phyloP scores from a whole-genome alignment of 345 rosid genomes.

The Eucalyptus caleyi region DNA sequence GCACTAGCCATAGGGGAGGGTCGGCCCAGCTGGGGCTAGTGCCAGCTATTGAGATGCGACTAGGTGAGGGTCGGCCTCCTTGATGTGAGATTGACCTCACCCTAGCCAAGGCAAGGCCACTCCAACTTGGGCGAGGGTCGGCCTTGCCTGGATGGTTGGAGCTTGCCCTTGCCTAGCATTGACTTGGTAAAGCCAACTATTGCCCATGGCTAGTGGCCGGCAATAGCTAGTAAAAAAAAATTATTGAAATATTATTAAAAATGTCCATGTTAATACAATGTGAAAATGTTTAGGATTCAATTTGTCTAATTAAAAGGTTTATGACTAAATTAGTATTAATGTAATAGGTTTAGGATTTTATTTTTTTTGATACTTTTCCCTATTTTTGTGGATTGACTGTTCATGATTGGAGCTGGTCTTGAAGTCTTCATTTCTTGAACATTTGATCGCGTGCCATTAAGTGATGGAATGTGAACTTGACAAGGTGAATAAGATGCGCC shows the following conservation, averaged over 20 bases:
- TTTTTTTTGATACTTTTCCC: rapidly evolving
- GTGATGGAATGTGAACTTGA: neutral
- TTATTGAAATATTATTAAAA: too few species aligned
- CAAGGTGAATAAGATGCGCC: neutral
- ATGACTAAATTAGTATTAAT: rapidly evolving
- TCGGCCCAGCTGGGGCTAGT: too few species aligned
- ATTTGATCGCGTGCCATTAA: neutral
- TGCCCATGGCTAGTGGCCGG: rapidly evolving
- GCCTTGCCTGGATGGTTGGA: too few species aligned
- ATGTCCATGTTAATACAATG: rapidly evolving
- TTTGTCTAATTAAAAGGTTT: rapidly evolving
- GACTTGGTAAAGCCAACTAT: rapidly evolving
- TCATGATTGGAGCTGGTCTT: neutral
- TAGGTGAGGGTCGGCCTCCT: too few species aligned
- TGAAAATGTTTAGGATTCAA: too few species aligned
- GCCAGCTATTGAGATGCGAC: rapidly evolving
- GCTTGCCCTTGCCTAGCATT: too few species aligned
- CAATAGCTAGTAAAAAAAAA: too few species aligned
- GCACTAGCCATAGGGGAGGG: too few species aligned
- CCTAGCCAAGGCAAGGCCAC: too few species aligned
- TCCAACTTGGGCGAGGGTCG: rapidly evolving
- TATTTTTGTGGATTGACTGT: neutral
- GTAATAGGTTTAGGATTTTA: rapidly evolving
- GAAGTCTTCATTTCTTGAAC: neutral
- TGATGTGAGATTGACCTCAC: too few species aligned